phyloP scores from a whole-genome alignment of 2,329 filamentous ascomycete species.

The Penicillium sp. region DNA sequence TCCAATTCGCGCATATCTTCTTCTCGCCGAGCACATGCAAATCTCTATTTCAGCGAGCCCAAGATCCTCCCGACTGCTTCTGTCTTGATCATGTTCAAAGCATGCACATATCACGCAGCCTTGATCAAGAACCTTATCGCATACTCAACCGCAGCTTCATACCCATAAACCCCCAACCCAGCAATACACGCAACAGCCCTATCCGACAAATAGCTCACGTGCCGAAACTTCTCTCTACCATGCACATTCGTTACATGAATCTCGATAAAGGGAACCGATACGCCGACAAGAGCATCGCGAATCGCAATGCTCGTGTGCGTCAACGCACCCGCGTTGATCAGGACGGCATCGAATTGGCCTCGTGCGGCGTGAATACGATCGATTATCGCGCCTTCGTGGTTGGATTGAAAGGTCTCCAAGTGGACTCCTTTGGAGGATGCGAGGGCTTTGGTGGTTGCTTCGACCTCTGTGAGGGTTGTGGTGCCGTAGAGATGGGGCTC shows the following conservation, averaged over 20 bases:
- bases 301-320: constrained; percentile 74
- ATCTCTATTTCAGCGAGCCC: too few relatives aligned
- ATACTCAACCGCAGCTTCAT: constrained; percentile 11
- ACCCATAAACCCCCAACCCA: constrained; percentile 12
- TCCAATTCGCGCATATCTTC: too few relatives aligned
- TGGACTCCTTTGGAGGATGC: constrained; percentile 49
- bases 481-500: constrained; percentile 71
- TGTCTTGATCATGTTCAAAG: too few relatives aligned
- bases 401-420: constrained; percentile 69
- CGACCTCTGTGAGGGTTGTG: constrained; percentile 66
- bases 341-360: constrained; percentile 54
- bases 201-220: constrained; percentile 69
- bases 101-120: neutral
- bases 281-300: constrained; percentile 67
- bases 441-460: constrained; percentile 50
- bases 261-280: constrained; percentile 71
- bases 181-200: constrained; percentile 54
- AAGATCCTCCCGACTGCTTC: too few relatives aligned
- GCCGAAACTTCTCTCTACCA: constrained; percentile 64
- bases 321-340: constrained; percentile 72
- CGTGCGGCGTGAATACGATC: constrained; percentile 69
- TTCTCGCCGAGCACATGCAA: too few relatives aligned
- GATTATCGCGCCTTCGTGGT: constrained; percentile 71
- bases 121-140: neutral
- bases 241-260: constrained; percentile 72